These are phyloP conservation scores for Melampsora americana DNA, from an alignment of 1,284 basidiomycete genomes.

Conservation along the genomic window DNA sequence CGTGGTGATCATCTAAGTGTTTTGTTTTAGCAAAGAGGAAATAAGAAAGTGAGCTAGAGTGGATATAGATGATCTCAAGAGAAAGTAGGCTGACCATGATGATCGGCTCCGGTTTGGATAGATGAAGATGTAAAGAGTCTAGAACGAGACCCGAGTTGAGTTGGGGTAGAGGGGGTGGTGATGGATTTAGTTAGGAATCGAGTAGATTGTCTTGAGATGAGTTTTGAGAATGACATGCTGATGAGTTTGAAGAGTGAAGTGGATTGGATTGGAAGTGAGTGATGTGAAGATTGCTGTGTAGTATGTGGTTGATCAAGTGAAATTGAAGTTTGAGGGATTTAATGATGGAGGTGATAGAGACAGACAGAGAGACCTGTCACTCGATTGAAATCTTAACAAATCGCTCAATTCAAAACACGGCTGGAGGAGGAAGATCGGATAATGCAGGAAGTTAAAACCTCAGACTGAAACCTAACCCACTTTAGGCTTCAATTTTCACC, in stretches of 20 bases:
- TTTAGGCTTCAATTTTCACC: too few species aligned
- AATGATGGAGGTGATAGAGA: too few species aligned
- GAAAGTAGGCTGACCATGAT: not conserved
- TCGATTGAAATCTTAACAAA: too few species aligned
- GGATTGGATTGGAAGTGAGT: not conserved
- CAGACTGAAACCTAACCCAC: too few species aligned
- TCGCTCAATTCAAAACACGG: too few species aligned
- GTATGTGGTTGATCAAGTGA: too few species aligned
- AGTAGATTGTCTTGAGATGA: not conserved
- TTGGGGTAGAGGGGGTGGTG: not conserved
- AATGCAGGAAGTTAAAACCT: too few species aligned
- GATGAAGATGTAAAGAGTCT: conserved; percentile 3
- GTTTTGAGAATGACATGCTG: not conserved
- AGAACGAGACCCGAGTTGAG: not conserved
- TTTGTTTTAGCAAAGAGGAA: not conserved
- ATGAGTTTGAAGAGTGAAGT: too few species aligned
- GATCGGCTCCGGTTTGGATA: conserved; percentile 5
- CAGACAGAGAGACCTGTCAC: too few species aligned
- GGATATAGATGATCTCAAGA: not conserved
- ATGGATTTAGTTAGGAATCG: not conserved
- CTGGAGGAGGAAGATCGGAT: too few species aligned
- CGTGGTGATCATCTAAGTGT: conserved; percentile 9
- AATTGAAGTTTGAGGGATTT: too few species aligned
- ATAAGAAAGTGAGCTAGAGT: not conserved
- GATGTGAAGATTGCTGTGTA: not conserved